Base-by-base conservation (phyloP, 176 grass and related monocot genomes). In the Triticum turgidum region DNA sequence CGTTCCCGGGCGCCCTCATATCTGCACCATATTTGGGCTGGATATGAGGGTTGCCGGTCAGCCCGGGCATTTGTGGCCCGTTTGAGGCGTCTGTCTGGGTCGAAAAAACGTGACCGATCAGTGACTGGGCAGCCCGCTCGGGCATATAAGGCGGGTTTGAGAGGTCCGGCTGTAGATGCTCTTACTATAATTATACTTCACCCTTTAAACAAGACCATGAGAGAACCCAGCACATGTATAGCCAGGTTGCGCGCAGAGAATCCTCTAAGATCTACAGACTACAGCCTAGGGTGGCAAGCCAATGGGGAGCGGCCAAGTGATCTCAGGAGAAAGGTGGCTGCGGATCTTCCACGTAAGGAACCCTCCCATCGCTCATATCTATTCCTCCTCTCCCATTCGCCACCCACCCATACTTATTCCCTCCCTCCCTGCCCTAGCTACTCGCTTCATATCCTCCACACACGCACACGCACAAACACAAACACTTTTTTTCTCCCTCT, bases 341-440 rank as follows among this genome's bases (percentile, higher is more conserved):
- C 41, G 78, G 71, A 88, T 85, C 82, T 41, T 56, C 90, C 90
- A 91, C 89, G 89, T 88, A 88, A 82, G 86, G 69, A 85, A 85
- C 27, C 63, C 78, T 39, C 77, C 70, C 77, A 58, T 88, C 86
- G 44, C 44, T 85, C 89, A 88, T 42, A 85, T 85, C 82, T 85
- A 24, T 91, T 44, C 49, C 82, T 42, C 70, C 64, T 0, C 64
- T 70, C 77, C 64, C 61, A 91, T 88, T 84, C 81, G 83, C 78
- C 47, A 42, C 54, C 32, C 24, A 12, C 81, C 62, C 76, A 59
- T 85, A 81, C 77, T 85, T 85, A 88, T 91, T 88, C 81, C 41
- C 32, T 14, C 21, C 15, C 73, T 47, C 51, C 20, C 41, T 80
- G 82, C 89, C 86, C 85, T 84, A 91, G 77, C 77, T 87, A 17